phyloP scores from a whole-genome alignment of 106 monocot species.

The Dactylorhiza incarnata region DNA sequence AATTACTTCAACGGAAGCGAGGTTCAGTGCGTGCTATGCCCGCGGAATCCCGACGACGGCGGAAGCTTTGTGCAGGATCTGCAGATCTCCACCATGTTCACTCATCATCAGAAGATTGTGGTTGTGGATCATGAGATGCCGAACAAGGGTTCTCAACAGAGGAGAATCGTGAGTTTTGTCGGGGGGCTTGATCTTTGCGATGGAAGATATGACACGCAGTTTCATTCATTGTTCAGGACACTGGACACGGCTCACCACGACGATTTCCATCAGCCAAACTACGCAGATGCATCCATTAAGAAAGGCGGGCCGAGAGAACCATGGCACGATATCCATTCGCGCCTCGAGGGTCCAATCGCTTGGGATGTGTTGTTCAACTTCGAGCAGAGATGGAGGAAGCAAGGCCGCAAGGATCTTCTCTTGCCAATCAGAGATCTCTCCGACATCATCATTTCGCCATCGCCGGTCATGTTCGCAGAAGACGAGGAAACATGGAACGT shows the following conservation, averaged over 20 bases:
- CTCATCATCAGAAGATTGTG: slow-evolving; percentile 31
- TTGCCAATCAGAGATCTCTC: slow-evolving; percentile 20
- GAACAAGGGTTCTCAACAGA: slow-evolving; percentile 9
- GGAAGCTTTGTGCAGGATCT: slow-evolving; percentile 26
- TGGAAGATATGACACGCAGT: slow-evolving; percentile 30
- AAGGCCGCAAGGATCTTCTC: slow-evolving; percentile 23
- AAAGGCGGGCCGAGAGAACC: slow-evolving; percentile 28
- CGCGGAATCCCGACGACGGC: slow-evolving; percentile 22
- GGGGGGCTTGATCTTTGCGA: slow-evolving; percentile 27
- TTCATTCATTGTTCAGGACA: slow-evolving; percentile 23
- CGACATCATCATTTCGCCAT: slow-evolving; percentile 25
- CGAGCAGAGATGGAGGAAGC: slow-evolving; percentile 31
- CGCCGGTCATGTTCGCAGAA: slow-evolving; percentile 15
- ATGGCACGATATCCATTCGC: slow-evolving; percentile 25
- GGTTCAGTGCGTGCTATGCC: slow-evolving; percentile 22
- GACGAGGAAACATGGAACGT: slow-evolving; percentile 26
- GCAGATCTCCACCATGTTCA: slow-evolving; percentile 25
- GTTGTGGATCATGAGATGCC: slow-evolving; percentile 29
- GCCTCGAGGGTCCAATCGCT: slow-evolving; percentile 25
- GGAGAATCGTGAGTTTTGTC: slow-evolving; percentile 24
- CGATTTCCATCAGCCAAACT: slow-evolving; percentile 30
- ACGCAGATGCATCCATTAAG: slow-evolving; percentile 17
- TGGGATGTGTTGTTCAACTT: slow-evolving; percentile 30
- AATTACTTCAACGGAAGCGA: slow-evolving; percentile 14
- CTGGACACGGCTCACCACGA: slow-evolving; percentile 25